Percentiles rank a stretch among this genome's conserved stretches.
phyloP scores from a whole-genome alignment of 192 early-diverging fungal genomes.

The Spizellomyces sp. region DNA sequence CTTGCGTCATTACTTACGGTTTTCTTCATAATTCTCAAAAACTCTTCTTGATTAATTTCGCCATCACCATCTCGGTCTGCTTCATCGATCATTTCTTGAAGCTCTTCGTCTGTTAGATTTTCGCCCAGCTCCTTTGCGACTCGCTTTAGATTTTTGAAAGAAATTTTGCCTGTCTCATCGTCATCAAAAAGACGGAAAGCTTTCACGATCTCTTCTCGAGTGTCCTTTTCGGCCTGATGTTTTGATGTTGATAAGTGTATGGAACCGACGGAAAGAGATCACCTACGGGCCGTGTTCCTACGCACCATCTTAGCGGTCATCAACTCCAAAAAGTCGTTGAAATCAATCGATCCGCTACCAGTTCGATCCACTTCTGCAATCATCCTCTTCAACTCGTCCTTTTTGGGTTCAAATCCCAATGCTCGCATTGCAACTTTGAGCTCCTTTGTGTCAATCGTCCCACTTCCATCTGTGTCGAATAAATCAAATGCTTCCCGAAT shows the following conservation, averaged over 20 bases:
- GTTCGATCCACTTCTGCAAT: constrained; percentile 60
- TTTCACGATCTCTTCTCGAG: constrained; percentile 69
- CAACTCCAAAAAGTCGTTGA: constrained; percentile 71
- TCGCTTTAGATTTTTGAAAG: constrained; percentile 73
- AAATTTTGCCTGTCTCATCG: constrained; percentile 67
- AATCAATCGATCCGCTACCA: constrained; percentile 63
- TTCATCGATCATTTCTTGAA: constrained; percentile 80
- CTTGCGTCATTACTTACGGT: constrained; percentile 29
- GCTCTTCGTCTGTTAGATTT: constrained; percentile 65
- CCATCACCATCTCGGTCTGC: constrained; percentile 74
- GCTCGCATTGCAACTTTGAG: constrained; percentile 70
- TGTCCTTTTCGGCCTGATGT: constrained; percentile 62
- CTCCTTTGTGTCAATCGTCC: constrained; percentile 67
- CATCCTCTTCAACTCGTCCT: constrained; percentile 59
- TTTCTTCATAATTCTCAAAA: constrained; percentile 61
- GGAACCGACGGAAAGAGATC: not conserved
- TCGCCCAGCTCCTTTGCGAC: constrained; percentile 74
- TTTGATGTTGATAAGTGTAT: not conserved
- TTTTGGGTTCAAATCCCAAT: constrained; percentile 60
- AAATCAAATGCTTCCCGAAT: constrained; percentile 72
- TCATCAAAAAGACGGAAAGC: constrained; percentile 84
- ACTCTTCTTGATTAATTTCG: constrained; percentile 61
- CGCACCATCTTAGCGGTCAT: constrained; percentile 69
- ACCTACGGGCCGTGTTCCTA: not conserved
- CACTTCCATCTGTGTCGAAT: constrained; percentile 67